A percentile compares a stretch with the other conserved stretches of the same genome.
phyloP scores from a whole-genome alignment of 345 rosid species.

The Camelina laxa region DNA sequence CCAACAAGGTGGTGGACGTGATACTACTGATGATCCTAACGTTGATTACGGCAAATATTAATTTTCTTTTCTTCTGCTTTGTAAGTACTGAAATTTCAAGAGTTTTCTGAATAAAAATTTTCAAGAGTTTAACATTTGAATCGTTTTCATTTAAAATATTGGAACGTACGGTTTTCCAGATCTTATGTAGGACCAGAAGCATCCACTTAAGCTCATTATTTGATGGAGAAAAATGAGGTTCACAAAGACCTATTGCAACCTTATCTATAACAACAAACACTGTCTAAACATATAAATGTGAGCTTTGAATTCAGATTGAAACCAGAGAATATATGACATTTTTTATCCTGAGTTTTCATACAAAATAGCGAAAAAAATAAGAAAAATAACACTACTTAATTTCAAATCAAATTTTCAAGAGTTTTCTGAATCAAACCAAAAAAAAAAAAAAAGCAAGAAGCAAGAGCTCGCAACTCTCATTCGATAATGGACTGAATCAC shows the following conservation, averaged over 20 bases:
- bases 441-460: background rate
- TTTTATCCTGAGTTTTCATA: slow-evolving; percentile 10
- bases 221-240: background rate
- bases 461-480: slow-evolving; percentile 25
- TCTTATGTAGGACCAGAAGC: background rate
- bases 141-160: too few relatives aligned
- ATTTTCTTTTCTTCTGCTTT: background rate
- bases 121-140: too few relatives aligned
- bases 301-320: background rate
- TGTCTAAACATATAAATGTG: background rate
- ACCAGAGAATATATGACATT: slow-evolving; percentile 28
- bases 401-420: slow-evolving; percentile 18
- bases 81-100: too few relatives aligned
- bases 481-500: slow-evolving; percentile 82
- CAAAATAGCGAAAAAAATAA: background rate
- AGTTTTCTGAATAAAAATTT: too few relatives aligned
- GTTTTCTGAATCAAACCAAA: slow-evolving; percentile 10
- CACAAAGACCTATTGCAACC: background rate
- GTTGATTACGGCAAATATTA: background rate
- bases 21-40: background rate
- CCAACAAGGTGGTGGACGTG: slow-evolving; percentile 6
- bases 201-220: background rate
- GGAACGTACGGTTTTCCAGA: background rate
- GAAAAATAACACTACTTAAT: slow-evolving; percentile 23
- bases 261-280: background rate